Conservation (phyloP, 202 grass and related monocot species). For the Panicum hallii region DNA sequence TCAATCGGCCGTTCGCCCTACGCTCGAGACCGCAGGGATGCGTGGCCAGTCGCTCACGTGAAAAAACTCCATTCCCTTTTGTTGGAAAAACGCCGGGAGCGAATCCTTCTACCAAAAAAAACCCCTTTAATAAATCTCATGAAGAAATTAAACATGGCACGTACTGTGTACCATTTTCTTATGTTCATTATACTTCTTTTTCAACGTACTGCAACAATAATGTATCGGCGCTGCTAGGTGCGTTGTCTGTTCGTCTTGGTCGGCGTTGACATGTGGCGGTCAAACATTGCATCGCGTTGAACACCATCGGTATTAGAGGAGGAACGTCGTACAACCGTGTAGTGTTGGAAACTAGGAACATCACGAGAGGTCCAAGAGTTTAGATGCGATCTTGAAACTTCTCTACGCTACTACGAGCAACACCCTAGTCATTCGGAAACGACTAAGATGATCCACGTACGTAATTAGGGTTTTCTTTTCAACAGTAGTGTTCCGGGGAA, state of each 20-base stretch:
- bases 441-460: too few relatives aligned
- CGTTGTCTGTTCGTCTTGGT: neutral
- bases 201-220: neutral
- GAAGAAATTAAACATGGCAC: neutral
- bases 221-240: neutral
- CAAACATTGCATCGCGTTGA: neutral
- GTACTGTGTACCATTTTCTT: neutral
- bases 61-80: too few relatives aligned
- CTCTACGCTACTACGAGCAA: neutral
- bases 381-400: neutral
- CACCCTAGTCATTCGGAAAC: neutral
- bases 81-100: neutral
- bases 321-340: too few relatives aligned
- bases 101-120: neutral
- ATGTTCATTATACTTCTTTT: neutral
- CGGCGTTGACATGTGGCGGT: neutral
- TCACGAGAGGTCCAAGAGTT: neutral
- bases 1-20: slow-evolving; percentile 10
- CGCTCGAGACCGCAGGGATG: neutral
- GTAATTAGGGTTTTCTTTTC: too few relatives aligned
- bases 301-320: neutral
- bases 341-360: neutral
- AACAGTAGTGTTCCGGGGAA: too few relatives aligned
- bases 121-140: too few relatives aligned
- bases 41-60: neutral